Evolutionary conservation across 1,284 basidiomycete genomes (phyloP).

Genomic region (Ceratobasidium sp.): DNA sequence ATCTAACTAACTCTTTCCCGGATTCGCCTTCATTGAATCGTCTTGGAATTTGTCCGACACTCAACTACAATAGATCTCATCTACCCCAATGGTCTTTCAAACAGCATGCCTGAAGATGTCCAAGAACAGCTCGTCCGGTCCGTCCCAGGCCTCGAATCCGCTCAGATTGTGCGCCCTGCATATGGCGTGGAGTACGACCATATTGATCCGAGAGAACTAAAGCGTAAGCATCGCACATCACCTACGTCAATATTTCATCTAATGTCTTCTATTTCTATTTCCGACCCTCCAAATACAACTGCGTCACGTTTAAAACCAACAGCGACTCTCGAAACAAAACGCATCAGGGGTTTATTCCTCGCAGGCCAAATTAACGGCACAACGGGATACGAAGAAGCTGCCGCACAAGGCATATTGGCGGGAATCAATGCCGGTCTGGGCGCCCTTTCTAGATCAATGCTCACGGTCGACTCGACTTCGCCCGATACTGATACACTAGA

Average conservation of each 20-base stretch:
- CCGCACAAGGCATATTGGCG: conserved; percentile 84
- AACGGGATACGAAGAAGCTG: conserved; percentile 93
- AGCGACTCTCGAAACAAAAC: conserved; percentile 88
- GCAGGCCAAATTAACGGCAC: conserved; percentile 93
- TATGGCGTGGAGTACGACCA: conserved; percentile 95
- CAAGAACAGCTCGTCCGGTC: conserved; percentile 84
- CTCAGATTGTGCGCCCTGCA: conserved; percentile 81
- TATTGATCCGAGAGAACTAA: conserved; percentile 85
- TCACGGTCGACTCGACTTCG: too few species aligned
- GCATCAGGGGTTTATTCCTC: conserved; percentile 84
- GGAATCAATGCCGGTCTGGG: conserved; percentile 87
- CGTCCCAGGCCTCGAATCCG: conserved; percentile 84
- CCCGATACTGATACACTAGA: too few species aligned
- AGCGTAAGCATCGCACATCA: conserved; percentile 59
- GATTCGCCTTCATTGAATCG: too few species aligned
- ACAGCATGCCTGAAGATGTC: conserved; percentile 84
- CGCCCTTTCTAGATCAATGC: conserved; percentile 58
- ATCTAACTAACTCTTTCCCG: too few species aligned
- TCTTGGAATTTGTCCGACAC: background rate
- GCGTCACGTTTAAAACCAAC: background rate
- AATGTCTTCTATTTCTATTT: conserved; percentile 25
- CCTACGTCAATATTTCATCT: background rate
- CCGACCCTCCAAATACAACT: background rate
- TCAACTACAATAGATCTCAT: conserved; percentile 67
- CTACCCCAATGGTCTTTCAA: conserved; percentile 90